These are phyloP conservation scores for Trichomonascaceae sp. DNA, from an alignment of 1,139 yeast species.

Conservation along the genomic window DNA sequence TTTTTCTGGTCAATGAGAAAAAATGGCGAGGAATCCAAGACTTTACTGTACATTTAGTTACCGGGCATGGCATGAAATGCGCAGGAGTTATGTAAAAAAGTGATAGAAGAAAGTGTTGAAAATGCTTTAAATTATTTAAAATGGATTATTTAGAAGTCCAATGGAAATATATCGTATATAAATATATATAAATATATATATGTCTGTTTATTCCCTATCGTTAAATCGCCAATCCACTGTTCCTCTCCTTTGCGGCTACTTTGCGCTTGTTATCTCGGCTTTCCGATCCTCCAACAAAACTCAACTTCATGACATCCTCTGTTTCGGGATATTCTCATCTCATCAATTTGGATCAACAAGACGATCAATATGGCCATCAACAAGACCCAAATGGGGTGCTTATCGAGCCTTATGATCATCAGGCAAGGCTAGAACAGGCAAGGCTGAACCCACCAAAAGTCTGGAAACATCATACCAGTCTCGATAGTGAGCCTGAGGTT, in stretches of 20 bases:
- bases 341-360: neutral
- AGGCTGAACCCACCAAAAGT: neutral
- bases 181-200: no score
- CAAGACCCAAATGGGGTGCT: neutral
- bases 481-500: neutral
- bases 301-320: neutral
- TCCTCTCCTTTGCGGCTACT: no score
- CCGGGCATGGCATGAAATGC: neutral
- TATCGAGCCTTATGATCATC: neutral
- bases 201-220: no score
- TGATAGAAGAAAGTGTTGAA: neutral
- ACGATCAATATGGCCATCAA: slow-evolving; percentile 3
- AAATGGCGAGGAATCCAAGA: neutral
- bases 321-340: slow-evolving; percentile 7
- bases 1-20: neutral
- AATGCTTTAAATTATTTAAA: no score
- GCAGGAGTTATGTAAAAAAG: neutral
- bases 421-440: neutral
- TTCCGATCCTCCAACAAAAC: neutral
- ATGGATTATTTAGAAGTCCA: no score
- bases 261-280: neutral
- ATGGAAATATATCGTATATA: no score
- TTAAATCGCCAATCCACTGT: no score
- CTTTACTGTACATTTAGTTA: neutral
- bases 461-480: neutral